Conservation (phyloP, 179 eudicot genomes). For the Heliamphora pulchella region DNA sequence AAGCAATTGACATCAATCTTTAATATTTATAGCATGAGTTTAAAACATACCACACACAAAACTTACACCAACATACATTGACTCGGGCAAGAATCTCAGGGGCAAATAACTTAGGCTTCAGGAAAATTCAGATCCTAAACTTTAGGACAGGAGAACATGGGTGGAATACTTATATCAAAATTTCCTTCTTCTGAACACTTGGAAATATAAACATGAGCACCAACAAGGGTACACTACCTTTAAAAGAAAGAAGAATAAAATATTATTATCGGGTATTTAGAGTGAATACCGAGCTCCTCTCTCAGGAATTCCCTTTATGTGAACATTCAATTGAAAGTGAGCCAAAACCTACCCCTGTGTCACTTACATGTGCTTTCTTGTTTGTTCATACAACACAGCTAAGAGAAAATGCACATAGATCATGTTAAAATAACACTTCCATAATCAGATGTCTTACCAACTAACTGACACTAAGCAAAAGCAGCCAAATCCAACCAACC, state of each 20-base stretch:
- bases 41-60: too few species aligned
- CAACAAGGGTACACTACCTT: not conserved
- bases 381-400: too few species aligned
- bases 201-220: not conserved
- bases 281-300: not conserved
- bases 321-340: not conserved
- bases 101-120: not conserved
- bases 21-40: too few species aligned
- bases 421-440: too few species aligned
- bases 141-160: not conserved
- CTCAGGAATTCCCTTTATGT: not conserved
- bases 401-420: too few species aligned
- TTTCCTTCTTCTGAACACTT: not conserved
- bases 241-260: not conserved
- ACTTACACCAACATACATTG: too few species aligned
- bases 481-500: constrained; percentile 35
- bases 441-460: not conserved
- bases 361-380: not conserved
- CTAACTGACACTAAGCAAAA: not conserved
- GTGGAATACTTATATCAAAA: not conserved
- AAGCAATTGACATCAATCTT: too few species aligned
- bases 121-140: not conserved
- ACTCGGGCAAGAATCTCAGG: too few species aligned
- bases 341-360: not conserved
- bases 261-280: not conserved